phyloP scores from a whole-genome alignment of 2,329 filamentous ascomycete genomes.

The Colletotrichum gloeosporioides region DNA sequence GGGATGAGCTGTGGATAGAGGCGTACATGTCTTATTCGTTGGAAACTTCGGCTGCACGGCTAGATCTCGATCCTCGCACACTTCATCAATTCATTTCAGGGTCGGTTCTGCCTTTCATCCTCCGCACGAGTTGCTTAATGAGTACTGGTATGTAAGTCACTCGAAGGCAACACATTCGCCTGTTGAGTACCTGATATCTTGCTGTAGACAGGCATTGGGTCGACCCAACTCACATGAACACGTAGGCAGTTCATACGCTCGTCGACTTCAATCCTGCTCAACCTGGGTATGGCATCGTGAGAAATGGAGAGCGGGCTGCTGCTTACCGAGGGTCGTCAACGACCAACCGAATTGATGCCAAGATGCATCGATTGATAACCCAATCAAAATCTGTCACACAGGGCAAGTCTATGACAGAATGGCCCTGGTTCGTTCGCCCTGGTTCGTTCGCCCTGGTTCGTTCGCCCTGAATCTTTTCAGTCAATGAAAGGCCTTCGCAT shows the following conservation, averaged over 20 bases:
- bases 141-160: too few species aligned
- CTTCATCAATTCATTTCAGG: too few species aligned
- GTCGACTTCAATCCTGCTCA: background rate
- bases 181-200: background rate
- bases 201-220: background rate
- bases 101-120: too few species aligned
- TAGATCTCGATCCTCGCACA: too few species aligned
- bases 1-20: too few species aligned
- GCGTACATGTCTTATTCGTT: too few species aligned
- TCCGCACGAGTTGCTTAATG: too few species aligned
- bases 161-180: too few species aligned
- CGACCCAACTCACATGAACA: background rate
- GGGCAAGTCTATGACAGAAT: rapidly evolving
- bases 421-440: rapidly evolving
- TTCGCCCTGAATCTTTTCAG: rapidly evolving
- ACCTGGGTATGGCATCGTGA: background rate
- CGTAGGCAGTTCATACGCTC: background rate
- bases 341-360: background rate
- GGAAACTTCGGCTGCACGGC: too few species aligned
- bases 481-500: background rate
- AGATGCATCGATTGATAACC: background rate
- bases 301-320: rapidly evolving
- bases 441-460: too few species aligned
- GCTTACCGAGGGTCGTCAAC: background rate
- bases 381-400: background rate